phyloP scores from a whole-genome alignment of 257 asterid genomes.

The Eustoma russellianum region DNA sequence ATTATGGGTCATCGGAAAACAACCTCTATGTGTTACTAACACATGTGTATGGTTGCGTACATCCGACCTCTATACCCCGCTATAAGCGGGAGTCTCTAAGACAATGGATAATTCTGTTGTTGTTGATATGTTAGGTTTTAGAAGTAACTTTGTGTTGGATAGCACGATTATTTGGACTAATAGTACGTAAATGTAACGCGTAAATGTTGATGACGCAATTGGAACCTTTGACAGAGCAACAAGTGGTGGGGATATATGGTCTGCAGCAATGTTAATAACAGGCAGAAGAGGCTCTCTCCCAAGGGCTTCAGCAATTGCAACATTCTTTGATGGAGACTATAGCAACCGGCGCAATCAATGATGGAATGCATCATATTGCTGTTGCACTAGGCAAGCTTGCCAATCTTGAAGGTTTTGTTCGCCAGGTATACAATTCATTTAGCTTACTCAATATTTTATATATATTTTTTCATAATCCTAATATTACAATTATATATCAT shows the following conservation, averaged over 20 bases:
- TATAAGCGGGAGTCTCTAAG: no score
- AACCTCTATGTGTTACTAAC: no score
- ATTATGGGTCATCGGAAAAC: no score
- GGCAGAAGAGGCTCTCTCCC: conserved; percentile 93
- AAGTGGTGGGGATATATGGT: conserved; percentile 69
- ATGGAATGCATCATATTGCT: conserved; percentile 86
- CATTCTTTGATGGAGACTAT: conserved; percentile 68
- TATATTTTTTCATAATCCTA: no score
- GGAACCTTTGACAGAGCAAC: conserved; percentile 90
- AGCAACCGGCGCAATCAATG: conserved; percentile 46
- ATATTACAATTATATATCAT: no score
- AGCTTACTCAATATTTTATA: not conserved
- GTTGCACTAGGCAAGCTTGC: conserved; percentile 74
- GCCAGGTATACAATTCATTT: conserved; percentile 47
- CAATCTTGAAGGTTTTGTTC: conserved; percentile 79
- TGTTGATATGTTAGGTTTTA: no score
- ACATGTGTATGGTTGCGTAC: no score
- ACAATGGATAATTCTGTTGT: no score
- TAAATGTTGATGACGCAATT: conserved; percentile 70
- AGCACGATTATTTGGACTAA: no score
- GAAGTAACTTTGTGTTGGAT: no score
- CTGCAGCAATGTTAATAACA: conserved; percentile 87
- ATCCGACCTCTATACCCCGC: no score
- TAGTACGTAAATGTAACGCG: no score
- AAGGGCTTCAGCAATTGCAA: conserved; percentile 78